phyloP scores from a whole-genome alignment of 108 stramenopile genomes.

The Schizochytrium sp. region DNA sequence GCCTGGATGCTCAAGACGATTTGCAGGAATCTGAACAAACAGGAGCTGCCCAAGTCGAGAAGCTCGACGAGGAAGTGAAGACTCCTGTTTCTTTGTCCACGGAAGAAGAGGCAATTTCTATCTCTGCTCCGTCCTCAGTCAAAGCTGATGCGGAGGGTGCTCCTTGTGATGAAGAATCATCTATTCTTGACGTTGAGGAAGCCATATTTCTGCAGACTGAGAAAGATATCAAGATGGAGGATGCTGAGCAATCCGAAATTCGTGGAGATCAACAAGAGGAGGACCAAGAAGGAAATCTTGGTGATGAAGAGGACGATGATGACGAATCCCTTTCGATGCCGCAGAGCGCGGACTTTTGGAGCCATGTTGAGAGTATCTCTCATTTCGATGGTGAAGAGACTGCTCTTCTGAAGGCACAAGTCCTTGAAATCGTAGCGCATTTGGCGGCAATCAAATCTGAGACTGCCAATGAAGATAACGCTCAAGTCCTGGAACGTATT shows the following conservation, averaged over 20 bases:
- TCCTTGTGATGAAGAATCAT: background rate
- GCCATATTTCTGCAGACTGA: background rate
- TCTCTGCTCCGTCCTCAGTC: too few relatives aligned
- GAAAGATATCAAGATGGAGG: background rate
- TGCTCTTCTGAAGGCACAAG: background rate
- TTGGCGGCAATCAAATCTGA: background rate
- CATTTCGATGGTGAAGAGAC: background rate
- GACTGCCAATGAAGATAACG: background rate
- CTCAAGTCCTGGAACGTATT: background rate
- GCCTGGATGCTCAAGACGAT: background rate
- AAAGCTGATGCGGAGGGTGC: too few relatives aligned
- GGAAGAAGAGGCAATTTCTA: background rate
- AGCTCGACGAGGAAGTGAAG: background rate
- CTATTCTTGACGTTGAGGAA: conserved; percentile 1
- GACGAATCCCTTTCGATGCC: background rate
- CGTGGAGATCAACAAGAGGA: background rate
- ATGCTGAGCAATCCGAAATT: background rate
- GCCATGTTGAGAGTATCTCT: background rate
- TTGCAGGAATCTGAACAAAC: background rate
- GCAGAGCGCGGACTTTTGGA: background rate
- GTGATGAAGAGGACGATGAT: background rate
- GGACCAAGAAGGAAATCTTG: background rate
- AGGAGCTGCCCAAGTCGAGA: background rate
- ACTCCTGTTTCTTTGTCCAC: background rate
- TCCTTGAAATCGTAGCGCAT: background rate